These are phyloP conservation scores for Psilocybe cubensis DNA, from an alignment of 768 basidiomycete species.

Conservation along the genomic window DNA sequence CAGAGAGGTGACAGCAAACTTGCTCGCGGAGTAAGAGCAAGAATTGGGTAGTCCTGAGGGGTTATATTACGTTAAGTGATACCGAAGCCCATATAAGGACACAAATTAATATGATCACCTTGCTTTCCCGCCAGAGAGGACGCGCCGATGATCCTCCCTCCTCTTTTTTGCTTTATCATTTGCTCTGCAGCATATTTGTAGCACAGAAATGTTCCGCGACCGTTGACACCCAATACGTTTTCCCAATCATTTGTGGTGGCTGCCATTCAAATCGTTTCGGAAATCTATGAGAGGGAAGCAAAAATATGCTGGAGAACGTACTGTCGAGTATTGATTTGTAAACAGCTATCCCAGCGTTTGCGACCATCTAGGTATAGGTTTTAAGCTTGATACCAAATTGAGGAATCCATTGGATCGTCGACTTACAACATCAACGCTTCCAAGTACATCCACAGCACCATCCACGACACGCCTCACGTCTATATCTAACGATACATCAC, in stretches of 20 bases:
- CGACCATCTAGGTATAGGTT: too few species aligned
- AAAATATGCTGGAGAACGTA: slow-evolving; percentile 13
- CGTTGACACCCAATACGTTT: slow-evolving; percentile 50
- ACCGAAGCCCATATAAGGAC: too few species aligned
- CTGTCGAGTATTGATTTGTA: slow-evolving; percentile 25
- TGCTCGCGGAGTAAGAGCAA: slow-evolving; percentile 33
- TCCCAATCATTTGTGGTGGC: slow-evolving; percentile 44
- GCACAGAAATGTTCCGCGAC: slow-evolving; percentile 61
- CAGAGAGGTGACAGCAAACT: slow-evolving; percentile 40
- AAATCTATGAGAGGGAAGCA: too few species aligned
- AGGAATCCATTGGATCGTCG: too few species aligned
- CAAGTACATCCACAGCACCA: slow-evolving; percentile 33
- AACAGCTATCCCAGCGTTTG: slow-evolving; percentile 42
- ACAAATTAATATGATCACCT: too few species aligned
- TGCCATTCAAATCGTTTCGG: slow-evolving; percentile 18
- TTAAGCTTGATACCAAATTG: too few species aligned
- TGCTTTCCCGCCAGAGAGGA: slow-evolving; percentile 33
- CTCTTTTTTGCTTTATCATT: slow-evolving; percentile 58
- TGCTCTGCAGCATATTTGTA: slow-evolving; percentile 67
- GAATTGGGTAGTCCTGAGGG: slow-evolving; percentile 5
- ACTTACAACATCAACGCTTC: slow-evolving; percentile 49
- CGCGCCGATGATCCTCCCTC: slow-evolving; percentile 63
- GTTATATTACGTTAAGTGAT: too few species aligned
- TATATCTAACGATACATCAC: slow-evolving; percentile 42
- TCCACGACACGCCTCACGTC: slow-evolving; percentile 44